phyloP scores from a whole-genome alignment of 2,329 filamentous ascomycete genomes.

The Microcyclospora tardicrescens region DNA sequence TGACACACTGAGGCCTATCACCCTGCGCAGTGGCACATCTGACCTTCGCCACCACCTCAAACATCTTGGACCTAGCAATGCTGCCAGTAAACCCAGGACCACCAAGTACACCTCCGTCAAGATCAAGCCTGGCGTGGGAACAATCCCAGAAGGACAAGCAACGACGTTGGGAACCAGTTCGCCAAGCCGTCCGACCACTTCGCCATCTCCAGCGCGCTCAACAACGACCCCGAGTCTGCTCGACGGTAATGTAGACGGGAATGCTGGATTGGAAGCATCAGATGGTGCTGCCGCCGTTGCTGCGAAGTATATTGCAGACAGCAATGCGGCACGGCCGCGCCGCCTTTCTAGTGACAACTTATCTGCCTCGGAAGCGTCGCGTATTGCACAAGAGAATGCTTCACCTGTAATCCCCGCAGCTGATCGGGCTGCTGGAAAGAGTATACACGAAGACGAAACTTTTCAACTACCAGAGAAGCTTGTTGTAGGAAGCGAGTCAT shows the following conservation, averaged over 20 bases:
- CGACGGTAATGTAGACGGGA: background rate
- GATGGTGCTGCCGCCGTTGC: constrained; percentile 51
- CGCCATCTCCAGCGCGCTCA: background rate
- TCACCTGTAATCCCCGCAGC: constrained; percentile 2
- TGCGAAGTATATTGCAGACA: constrained; percentile 32
- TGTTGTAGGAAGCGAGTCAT: constrained; percentile 1
- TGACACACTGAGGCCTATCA: constrained; percentile 16
- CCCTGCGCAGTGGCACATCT: constrained; percentile 39
- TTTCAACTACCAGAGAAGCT: constrained; percentile 3
- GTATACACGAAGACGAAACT: background rate
- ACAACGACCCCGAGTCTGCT: background rate
- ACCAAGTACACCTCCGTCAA: constrained; percentile 52
- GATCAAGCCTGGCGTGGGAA: constrained; percentile 45
- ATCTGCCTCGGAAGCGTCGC: constrained; percentile 12
- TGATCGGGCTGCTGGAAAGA: background rate
- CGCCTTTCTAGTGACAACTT: constrained; percentile 3
- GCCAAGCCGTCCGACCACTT: background rate
- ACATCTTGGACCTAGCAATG: constrained; percentile 51
- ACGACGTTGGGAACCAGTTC: constrained; percentile 6
- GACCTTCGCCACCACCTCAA: constrained; percentile 48
- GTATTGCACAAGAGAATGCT: constrained; percentile 12
- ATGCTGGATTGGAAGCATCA: constrained; percentile 38
- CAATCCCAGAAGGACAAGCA: constrained; percentile 27
- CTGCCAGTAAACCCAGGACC: constrained; percentile 45
- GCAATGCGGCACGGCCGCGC: constrained; percentile 8